Percentiles rank a stretch among this genome's conserved stretches.
These are phyloP conservation scores for Phytophthora foliorum DNA, from an alignment of 352 stramenopile species.

Conservation along the genomic window DNA sequence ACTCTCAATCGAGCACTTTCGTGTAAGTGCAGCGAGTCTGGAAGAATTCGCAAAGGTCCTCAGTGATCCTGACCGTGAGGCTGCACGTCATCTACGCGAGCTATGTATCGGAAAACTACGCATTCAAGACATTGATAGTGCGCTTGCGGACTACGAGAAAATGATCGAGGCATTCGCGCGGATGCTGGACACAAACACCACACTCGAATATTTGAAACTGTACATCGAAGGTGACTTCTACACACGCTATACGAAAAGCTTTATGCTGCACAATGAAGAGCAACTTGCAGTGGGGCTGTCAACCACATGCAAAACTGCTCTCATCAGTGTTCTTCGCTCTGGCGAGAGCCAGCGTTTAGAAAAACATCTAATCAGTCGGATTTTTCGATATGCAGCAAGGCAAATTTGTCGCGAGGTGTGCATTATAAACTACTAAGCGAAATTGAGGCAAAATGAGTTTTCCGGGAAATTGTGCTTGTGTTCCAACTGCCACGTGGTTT, in stretches of 20 bases:
- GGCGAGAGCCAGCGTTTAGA: background rate
- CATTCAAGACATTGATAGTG: constrained; percentile 23
- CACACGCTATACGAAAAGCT: constrained; percentile 15
- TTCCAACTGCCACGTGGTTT: too few relatives aligned
- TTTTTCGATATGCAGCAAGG: constrained; percentile 28
- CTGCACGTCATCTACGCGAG: constrained; percentile 12
- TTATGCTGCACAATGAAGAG: constrained; percentile 17
- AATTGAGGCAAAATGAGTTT: background rate
- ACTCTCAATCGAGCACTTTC: constrained; percentile 33
- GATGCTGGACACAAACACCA: constrained; percentile 30
- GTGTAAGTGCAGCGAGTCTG: constrained; percentile 20
- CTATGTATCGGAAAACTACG: constrained; percentile 27
- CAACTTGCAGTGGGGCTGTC: constrained; percentile 11
- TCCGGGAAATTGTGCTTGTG: too few relatives aligned
- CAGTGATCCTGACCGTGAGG: constrained; percentile 12
- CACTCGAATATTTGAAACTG: constrained; percentile 25
- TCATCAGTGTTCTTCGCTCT: constrained; percentile 11
- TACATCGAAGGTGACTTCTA: constrained; percentile 27
- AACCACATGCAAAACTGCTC: constrained; percentile 8
- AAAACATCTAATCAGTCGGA: constrained; percentile 2
- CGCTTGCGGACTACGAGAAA: constrained; percentile 18
- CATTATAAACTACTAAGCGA: constrained; percentile 34
- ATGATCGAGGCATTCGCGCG: constrained; percentile 22
- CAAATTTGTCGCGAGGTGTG: constrained; percentile 22
- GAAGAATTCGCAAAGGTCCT: constrained; percentile 30